phyloP scores from a whole-genome alignment of 2,329 filamentous ascomycete species.

The Sporothrix globosa region DNA sequence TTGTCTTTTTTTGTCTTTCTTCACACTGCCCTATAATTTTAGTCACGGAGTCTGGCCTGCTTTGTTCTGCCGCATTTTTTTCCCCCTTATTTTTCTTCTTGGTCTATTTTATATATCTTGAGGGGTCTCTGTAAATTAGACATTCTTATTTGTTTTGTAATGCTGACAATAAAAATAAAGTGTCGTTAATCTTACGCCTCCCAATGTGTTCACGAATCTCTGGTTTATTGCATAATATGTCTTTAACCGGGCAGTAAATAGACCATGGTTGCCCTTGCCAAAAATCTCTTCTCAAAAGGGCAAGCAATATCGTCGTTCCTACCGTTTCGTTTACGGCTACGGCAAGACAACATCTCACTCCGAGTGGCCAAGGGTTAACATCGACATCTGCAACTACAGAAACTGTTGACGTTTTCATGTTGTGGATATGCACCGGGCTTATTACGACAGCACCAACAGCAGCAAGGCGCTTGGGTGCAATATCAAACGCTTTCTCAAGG shows the following conservation, averaged over 20 bases:
- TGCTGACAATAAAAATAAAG: not conserved
- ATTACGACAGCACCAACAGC: slow-evolving; percentile 2
- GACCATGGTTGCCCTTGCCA: not conserved
- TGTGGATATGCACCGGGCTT: not conserved
- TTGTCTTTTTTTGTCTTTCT: not conserved
- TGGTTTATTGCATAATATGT: not conserved
- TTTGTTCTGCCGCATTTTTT: slow-evolving; percentile 4
- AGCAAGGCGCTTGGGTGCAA: not conserved
- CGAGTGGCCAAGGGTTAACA: not conserved
- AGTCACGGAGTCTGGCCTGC: slow-evolving; percentile 20
- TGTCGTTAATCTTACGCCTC: not conserved
- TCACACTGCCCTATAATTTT: not conserved
- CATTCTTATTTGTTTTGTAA: not conserved
- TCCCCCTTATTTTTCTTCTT: not conserved
- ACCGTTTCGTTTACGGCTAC: not conserved
- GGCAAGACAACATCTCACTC: too few species aligned
- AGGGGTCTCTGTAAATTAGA: slow-evolving; percentile 12
- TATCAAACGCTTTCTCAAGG: too few species aligned
- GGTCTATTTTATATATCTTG: not conserved
- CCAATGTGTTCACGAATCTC: not conserved
- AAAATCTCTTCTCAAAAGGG: not conserved
- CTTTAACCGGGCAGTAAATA: not conserved
- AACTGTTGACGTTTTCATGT: not conserved
- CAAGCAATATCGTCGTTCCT: not conserved
- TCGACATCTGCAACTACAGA: not conserved